Evolutionary conservation across 2,329 filamentous ascomycete genomes (phyloP).

Genomic region (Colletotrichum plurivorum): DNA sequence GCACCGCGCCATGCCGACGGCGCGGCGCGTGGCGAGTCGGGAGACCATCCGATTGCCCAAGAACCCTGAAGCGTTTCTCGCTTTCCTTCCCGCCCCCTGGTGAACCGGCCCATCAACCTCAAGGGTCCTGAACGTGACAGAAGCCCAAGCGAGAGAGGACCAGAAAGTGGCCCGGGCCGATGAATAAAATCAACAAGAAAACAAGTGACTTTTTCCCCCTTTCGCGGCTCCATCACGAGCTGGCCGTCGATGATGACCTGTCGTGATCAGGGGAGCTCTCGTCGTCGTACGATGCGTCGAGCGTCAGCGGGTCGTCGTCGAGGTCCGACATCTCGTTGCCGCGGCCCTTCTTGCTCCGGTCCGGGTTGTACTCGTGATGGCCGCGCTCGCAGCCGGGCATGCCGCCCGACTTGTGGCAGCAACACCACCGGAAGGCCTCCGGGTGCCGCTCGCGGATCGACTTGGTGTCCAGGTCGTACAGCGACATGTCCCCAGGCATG

Average conservation of each 20-base stretch:
- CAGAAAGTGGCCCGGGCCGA: too few relatives aligned
- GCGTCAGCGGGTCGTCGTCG: slow-evolving; percentile 32
- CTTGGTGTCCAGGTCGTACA: slow-evolving; percentile 39
- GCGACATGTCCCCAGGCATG: slow-evolving; percentile 16
- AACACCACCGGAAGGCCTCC: slow-evolving; percentile 41
- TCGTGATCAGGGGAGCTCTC: slow-evolving; percentile 6
- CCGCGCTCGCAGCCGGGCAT: slow-evolving; percentile 35
- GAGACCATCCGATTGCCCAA: slow-evolving; percentile 24
- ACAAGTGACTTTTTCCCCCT: neutral
- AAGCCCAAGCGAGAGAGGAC: neutral
- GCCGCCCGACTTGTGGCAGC: slow-evolving; percentile 31
- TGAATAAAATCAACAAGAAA: neutral
- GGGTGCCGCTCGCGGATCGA: slow-evolving; percentile 35
- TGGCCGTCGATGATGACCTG: neutral
- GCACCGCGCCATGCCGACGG: neutral
- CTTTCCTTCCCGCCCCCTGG: slow-evolving; percentile 1
- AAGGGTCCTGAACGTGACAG: neutral
- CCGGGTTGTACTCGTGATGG: slow-evolving; percentile 39
- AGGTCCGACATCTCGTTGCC: slow-evolving; percentile 34
- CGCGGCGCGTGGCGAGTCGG: slow-evolving; percentile 12
- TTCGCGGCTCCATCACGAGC: neutral
- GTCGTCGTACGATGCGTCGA: slow-evolving; percentile 24
- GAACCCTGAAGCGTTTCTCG: neutral
- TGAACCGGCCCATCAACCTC: slow-evolving; percentile 12
- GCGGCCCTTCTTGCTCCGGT: slow-evolving; percentile 38